Conservation (phyloP, 495 filamentous ascomycete species). For the Aspergillus coremiiformis region DNA sequence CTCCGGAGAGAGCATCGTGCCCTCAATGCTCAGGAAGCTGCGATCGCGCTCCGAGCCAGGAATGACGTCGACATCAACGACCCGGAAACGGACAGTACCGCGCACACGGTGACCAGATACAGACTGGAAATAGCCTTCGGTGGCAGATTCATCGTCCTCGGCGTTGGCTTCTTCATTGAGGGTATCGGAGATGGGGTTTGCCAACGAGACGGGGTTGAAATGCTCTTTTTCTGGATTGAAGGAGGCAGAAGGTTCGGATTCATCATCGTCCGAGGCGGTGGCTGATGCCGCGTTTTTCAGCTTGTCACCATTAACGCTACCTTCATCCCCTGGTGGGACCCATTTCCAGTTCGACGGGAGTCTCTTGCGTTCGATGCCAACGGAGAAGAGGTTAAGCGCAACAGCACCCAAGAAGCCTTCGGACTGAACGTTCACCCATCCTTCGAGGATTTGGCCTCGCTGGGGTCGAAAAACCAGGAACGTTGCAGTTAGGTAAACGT, state of each 20-base stretch:
- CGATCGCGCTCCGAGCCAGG: slow-evolving; percentile 49
- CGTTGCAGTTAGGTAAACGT: slow-evolving; percentile 65
- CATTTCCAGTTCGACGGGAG: slow-evolving; percentile 64
- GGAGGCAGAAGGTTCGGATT: slow-evolving; percentile 9
- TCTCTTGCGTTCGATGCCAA: slow-evolving; percentile 57
- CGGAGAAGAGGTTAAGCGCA: slow-evolving; percentile 69
- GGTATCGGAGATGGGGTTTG: slow-evolving; percentile 26
- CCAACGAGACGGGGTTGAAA: slow-evolving; percentile 32
- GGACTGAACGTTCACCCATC: slow-evolving; percentile 64
- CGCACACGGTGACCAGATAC: slow-evolving; percentile 53
- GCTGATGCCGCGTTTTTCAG: slow-evolving; percentile 2
- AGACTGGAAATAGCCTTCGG: slow-evolving; percentile 54
- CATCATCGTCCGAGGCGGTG: slow-evolving; percentile 32
- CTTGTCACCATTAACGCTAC: slow-evolving; percentile 6
- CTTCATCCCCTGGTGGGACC: slow-evolving; percentile 39
- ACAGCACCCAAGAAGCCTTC: slow-evolving; percentile 63
- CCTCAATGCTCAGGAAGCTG: slow-evolving; percentile 62
- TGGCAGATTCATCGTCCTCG: slow-evolving; percentile 30
- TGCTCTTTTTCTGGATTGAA: slow-evolving; percentile 40
- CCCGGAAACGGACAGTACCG: slow-evolving; percentile 52
- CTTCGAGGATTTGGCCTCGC: slow-evolving; percentile 52
- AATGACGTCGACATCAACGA: slow-evolving; percentile 56
- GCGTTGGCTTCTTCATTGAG: slow-evolving; percentile 16
- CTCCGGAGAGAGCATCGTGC: slow-evolving; percentile 51
- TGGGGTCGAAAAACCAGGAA: slow-evolving; percentile 63